Conservation (phyloP, 2,329 filamentous ascomycete species). For the Fusarium sp. region DNA sequence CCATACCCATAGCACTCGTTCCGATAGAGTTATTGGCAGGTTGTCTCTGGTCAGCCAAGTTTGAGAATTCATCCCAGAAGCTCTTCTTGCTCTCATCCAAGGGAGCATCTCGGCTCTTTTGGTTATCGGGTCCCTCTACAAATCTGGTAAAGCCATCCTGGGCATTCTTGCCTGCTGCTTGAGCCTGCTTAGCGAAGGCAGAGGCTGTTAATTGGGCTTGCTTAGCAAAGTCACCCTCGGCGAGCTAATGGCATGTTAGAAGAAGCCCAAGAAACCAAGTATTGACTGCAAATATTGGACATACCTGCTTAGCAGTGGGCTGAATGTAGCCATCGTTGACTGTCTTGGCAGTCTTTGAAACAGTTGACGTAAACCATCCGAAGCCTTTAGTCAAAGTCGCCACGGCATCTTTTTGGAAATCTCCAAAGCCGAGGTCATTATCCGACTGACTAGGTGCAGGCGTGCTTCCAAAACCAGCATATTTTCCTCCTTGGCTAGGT, state of each 20-base stretch:
- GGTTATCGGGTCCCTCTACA: conserved; percentile 76
- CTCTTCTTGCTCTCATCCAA: conserved; percentile 76
- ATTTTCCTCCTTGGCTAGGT: conserved; percentile 93
- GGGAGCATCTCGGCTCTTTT: conserved; percentile 50
- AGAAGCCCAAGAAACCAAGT: conserved; percentile 7
- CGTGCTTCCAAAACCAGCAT: conserved; percentile 87
- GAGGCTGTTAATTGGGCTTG: conserved; percentile 71
- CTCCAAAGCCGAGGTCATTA: conserved; percentile 73
- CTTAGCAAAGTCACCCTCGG: conserved; percentile 80
- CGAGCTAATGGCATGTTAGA: conserved; percentile 66
- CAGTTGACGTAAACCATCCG: conserved; percentile 90
- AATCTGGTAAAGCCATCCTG: conserved; percentile 86
- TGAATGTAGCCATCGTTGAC: conserved; percentile 93
- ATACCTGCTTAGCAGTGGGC: conserved; percentile 88
- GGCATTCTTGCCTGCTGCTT: conserved; percentile 77
- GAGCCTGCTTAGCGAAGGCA: conserved; percentile 73
- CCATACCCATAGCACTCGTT: conserved; percentile 69
- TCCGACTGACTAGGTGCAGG: conserved; percentile 64
- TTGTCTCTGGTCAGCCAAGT: conserved; percentile 68
- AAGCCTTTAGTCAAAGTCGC: conserved; percentile 91
- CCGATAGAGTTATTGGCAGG: conserved; percentile 63
- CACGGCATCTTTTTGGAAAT: conserved; percentile 91
- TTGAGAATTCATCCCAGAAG: conserved; percentile 94
- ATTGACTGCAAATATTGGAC: background rate
- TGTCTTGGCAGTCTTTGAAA: conserved; percentile 89